Conservation (phyloP, 768 basidiomycete species). For the Pisolithus microcarpus region DNA sequence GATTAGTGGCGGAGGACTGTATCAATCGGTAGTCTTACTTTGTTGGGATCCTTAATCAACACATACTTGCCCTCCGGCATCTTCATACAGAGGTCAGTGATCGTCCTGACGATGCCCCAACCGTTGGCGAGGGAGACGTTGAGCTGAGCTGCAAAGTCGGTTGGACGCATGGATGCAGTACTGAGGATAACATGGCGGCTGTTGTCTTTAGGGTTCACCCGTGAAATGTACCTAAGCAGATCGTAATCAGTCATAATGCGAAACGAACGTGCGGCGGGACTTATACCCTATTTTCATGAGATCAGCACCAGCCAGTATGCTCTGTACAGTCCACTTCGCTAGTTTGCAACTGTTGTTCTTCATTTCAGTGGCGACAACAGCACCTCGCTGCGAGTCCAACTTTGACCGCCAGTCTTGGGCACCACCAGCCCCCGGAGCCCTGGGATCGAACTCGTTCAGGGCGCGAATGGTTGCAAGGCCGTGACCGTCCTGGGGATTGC, state of each 20-base stretch:
- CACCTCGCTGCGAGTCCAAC: conserved; percentile 91
- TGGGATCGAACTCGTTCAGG: conserved; percentile 93
- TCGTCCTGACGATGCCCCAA: conserved; percentile 96
- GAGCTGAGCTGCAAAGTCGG: conserved; percentile 90
- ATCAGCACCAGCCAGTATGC: conserved; percentile 90
- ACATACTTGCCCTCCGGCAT: conserved; percentile 98
- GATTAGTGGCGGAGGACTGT: conserved; percentile 8
- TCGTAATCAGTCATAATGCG: conserved; percentile 7
- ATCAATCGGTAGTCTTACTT: conserved; percentile 42
- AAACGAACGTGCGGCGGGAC: background rate
- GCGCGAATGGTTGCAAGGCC: conserved; percentile 89
- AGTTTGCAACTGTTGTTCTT: conserved; percentile 99
- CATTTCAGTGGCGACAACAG: conserved; percentile 99
- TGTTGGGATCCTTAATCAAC: conserved; percentile 95
- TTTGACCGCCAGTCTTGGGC: conserved; percentile 99
- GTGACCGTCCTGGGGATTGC: conserved; percentile 58
- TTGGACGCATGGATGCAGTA: conserved; percentile 89
- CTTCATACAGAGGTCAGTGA: conserved; percentile 91
- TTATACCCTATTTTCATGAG: conserved; percentile 94
- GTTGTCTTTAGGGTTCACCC: conserved; percentile 89
- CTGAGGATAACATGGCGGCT: conserved; percentile 94
- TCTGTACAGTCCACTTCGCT: conserved; percentile 95
- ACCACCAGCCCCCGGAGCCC: conserved; percentile 83
- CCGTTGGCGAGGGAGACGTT: conserved; percentile 94
- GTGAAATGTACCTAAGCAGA: conserved; percentile 77